phyloP scores from a whole-genome alignment of 306 rosid species.

The Trifolium pratense region DNA sequence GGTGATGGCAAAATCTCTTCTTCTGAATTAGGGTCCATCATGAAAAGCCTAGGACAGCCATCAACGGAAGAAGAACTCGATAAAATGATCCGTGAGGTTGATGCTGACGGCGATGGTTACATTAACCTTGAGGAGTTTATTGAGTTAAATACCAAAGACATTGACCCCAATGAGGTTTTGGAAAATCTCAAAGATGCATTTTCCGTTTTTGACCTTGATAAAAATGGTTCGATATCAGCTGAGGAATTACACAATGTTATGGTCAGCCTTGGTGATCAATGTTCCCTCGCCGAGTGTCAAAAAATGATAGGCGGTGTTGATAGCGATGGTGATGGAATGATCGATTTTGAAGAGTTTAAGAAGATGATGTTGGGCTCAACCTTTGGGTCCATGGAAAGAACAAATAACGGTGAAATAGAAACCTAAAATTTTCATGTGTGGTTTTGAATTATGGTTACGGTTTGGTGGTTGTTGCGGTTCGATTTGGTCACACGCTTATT shows the following conservation, averaged over 20 bases:
- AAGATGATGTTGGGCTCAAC: conserved; percentile 85
- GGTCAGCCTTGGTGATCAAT: conserved; percentile 77
- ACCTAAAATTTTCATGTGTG: background rate
- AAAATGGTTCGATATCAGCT: conserved; percentile 82
- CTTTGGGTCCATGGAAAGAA: conserved; percentile 29
- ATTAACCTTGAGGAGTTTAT: conserved; percentile 77
- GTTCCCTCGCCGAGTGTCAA: conserved; percentile 80
- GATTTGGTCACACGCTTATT: background rate
- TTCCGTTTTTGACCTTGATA: conserved; percentile 81
- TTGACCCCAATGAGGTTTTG: conserved; percentile 74
- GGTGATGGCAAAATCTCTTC: conserved; percentile 90
- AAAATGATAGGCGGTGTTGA: conserved; percentile 86
- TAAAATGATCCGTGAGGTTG: conserved; percentile 47
- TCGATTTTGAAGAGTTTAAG: conserved; percentile 85
- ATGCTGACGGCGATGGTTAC: conserved; percentile 85
- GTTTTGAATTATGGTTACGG: background rate
- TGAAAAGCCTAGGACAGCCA: conserved; percentile 70
- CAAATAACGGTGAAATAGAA: conserved; percentile 9
- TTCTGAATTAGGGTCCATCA: conserved; percentile 76
- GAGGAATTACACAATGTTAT: conserved; percentile 82
- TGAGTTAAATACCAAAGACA: conserved; percentile 79
- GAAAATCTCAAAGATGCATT: conserved; percentile 84
- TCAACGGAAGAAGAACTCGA: conserved; percentile 66
- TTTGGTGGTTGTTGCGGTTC: background rate
- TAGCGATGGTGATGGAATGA: conserved; percentile 81